phyloP scores from a whole-genome alignment of 495 filamentous ascomycete species.

The Parmelia sp. region DNA sequence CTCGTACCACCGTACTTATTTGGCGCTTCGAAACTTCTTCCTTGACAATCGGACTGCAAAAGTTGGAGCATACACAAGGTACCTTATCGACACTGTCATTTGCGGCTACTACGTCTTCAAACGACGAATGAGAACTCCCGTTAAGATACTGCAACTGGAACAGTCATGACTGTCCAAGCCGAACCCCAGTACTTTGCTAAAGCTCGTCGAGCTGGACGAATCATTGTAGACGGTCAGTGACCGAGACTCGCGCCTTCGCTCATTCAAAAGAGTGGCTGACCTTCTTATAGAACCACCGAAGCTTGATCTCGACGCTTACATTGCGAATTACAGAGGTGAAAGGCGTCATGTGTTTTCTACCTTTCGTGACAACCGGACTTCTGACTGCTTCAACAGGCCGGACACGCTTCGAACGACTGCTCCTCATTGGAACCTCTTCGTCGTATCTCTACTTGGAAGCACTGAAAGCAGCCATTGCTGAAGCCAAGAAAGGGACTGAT shows the following conservation, averaged over 20 bases:
- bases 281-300: conserved; percentile 65
- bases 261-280: background rate
- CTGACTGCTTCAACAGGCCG: conserved; percentile 42
- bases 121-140: background rate
- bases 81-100: too few relatives aligned
- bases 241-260: background rate
- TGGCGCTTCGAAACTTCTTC: too few relatives aligned
- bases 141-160: background rate
- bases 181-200: conserved; percentile 23
- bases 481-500: conserved; percentile 72
- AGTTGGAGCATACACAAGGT: too few relatives aligned
- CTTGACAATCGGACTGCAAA: too few relatives aligned
- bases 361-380: background rate
- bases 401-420: conserved; percentile 70
- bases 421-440: conserved; percentile 72
- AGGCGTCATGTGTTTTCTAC: conserved; percentile 11
- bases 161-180: background rate
- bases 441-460: conserved; percentile 73
- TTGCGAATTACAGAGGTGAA: conserved; percentile 80
- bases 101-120: conserved; percentile 23
- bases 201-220: conserved; percentile 22
- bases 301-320: conserved; percentile 88
- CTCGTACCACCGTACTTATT: too few relatives aligned
- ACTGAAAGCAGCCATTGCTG: conserved; percentile 65
- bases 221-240: conserved; percentile 23